Percentiles rank a stretch among this genome's conserved stretches.
phyloP scores from a whole-genome alignment of 2,329 filamentous ascomycete species.

The Fusarium sp. region DNA sequence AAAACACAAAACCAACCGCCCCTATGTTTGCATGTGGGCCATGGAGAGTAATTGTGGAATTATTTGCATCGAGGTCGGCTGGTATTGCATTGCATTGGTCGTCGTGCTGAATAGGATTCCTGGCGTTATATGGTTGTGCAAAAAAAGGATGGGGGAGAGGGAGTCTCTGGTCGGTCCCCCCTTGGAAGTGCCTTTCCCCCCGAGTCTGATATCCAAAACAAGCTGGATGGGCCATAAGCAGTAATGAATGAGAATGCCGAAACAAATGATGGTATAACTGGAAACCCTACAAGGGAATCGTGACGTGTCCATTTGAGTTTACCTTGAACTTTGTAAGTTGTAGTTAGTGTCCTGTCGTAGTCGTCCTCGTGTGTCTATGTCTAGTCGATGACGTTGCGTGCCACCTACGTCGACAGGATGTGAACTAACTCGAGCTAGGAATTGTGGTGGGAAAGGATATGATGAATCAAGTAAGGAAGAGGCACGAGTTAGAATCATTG shows the following conservation, averaged over 20 bases:
- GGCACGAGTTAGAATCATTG: slow-evolving; percentile 2
- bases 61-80: slow-evolving; percentile 50
- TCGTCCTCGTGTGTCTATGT: neutral
- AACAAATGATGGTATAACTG: slow-evolving; percentile 5
- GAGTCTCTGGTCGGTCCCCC: slow-evolving; percentile 26
- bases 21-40: slow-evolving; percentile 41
- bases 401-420: slow-evolving; percentile 21
- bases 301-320: slow-evolving; percentile 21
- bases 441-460: neutral
- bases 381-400: slow-evolving; percentile 37
- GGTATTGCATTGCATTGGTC: slow-evolving; percentile 51
- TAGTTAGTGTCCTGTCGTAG: slow-evolving; percentile 19
- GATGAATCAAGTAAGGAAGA: neutral
- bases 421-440: neutral
- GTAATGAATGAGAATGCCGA: slow-evolving; percentile 44
- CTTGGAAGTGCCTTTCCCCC: slow-evolving; percentile 21
- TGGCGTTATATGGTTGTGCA: slow-evolving; percentile 51
- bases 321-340: slow-evolving; percentile 15
- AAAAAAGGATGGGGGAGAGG: slow-evolving; percentile 25
- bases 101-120: slow-evolving; percentile 46
- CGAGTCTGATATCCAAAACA: slow-evolving; percentile 35
- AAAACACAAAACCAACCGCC: slow-evolving; percentile 28
- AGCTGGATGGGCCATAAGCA: slow-evolving; percentile 38
- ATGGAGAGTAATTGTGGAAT: slow-evolving; percentile 55
- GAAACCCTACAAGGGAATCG: slow-evolving; percentile 6